A percentile compares a stretch with the other conserved stretches of the same genome.
These are phyloP conservation scores for Conidiobolus incongruus DNA, from an alignment of 371 early-diverging fungal genomes.

Conservation along the genomic window DNA sequence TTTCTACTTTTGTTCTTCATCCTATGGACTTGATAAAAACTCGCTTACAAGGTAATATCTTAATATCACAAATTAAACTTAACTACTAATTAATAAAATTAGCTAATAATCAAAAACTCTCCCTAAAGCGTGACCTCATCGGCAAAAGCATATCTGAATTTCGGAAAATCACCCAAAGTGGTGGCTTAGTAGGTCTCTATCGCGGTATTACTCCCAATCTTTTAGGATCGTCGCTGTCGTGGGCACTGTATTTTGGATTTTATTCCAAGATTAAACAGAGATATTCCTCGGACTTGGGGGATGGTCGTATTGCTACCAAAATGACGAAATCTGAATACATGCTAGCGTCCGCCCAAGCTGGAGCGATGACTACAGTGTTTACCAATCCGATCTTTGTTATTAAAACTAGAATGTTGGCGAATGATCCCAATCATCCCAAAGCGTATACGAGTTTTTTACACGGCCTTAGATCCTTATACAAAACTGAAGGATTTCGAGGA, in stretches of 20 bases:
- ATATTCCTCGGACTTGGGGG: slow-evolving; percentile 27
- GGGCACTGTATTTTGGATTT: slow-evolving; percentile 92
- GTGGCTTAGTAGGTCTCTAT: slow-evolving; percentile 57
- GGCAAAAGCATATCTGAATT: slow-evolving; percentile 49
- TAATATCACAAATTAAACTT: not conserved
- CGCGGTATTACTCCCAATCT: slow-evolving; percentile 76
- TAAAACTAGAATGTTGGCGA: slow-evolving; percentile 83
- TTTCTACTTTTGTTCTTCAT: slow-evolving; percentile 61
- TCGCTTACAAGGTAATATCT: slow-evolving; percentile 49
- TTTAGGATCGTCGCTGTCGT: slow-evolving; percentile 75
- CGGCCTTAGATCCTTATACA: too few relatives aligned
- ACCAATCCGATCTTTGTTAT: slow-evolving; percentile 91
- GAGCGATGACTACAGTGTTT: slow-evolving; percentile 53
- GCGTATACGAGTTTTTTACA: too few relatives aligned
- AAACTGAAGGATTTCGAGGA: slow-evolving; percentile 67
- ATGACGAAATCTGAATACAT: slow-evolving; percentile 53
- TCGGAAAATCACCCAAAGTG: slow-evolving; percentile 21
- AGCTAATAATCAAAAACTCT: slow-evolving; percentile 25
- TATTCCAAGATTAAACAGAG: slow-evolving; percentile 38
- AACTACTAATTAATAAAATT: not conserved
- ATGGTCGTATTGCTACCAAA: slow-evolving; percentile 3
- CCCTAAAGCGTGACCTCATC: slow-evolving; percentile 13
- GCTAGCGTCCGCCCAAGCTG: slow-evolving; percentile 54
- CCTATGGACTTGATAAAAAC: slow-evolving; percentile 86
- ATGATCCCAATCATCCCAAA: slow-evolving; percentile 25